Evolutionary conservation across 352 stramenopile species (phyloP).

Genomic region (Thraustochytrium sp.): DNA sequence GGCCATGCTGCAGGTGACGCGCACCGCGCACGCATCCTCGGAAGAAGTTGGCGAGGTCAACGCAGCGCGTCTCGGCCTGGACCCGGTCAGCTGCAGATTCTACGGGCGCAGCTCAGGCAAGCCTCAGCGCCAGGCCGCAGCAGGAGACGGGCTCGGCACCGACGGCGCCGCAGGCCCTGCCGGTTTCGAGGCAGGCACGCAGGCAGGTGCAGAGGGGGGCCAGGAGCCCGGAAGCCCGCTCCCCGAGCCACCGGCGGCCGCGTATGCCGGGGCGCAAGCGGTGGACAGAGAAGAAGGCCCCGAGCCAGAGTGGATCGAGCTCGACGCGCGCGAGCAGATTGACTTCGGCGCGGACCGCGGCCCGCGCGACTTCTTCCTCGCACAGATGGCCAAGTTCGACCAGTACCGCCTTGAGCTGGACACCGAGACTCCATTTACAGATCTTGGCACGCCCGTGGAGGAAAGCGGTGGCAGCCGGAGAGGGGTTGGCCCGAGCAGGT

Average conservation of each 20-base stretch:
- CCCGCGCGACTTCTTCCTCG: conserved; percentile 3
- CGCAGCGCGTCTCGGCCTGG: neutral
- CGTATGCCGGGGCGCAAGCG: too few species aligned
- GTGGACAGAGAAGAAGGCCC: neutral
- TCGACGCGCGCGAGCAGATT: neutral
- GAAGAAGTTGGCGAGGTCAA: neutral
- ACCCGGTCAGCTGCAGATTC: neutral
- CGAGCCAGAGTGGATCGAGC: neutral
- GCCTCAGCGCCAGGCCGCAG: too few species aligned
- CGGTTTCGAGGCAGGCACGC: too few species aligned
- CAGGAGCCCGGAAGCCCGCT: too few species aligned
- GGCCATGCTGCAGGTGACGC: neutral
- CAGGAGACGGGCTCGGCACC: too few species aligned
- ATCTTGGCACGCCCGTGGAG: neutral
- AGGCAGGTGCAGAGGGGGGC: too few species aligned
- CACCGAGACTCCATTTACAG: neutral
- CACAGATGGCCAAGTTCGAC: conserved; percentile 1
- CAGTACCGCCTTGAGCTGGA: neutral
- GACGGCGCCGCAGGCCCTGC: too few species aligned
- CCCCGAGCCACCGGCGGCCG: too few species aligned
- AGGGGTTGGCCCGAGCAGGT: too few species aligned
- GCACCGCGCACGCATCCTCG: neutral
- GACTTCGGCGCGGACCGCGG: neutral
- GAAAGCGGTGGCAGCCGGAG: too few species aligned
- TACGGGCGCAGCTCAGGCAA: too few species aligned